Percentiles rank a stretch among this genome's conserved stretches.
Evolutionary conservation across 257 asterid genomes (phyloP).

Genomic region (Lycium ferocissimum): DNA sequence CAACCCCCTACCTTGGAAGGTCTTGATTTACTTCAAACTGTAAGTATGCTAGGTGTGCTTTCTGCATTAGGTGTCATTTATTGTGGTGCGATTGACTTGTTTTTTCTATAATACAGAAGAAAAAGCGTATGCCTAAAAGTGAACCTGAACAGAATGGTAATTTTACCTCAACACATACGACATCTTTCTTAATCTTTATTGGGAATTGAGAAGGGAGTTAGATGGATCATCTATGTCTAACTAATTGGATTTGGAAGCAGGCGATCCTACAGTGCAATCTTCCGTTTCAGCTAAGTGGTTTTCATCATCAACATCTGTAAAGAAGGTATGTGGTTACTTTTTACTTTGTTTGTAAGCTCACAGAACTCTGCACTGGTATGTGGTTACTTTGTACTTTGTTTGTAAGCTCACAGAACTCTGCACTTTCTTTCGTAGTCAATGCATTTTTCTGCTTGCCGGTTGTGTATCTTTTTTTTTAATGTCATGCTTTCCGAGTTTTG

Average conservation of each 20-base stretch:
- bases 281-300: conserved; percentile 92
- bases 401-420: conserved; percentile 23
- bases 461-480: background rate
- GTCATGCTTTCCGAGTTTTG: background rate
- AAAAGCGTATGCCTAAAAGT: conserved; percentile 52
- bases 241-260: conserved; percentile 55
- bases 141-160: conserved; percentile 75
- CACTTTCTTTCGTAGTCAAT: background rate
- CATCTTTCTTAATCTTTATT: conserved; percentile 1
- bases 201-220: conserved; percentile 14
- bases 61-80: conserved; percentile 18
- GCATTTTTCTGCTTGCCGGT: background rate
- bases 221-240: conserved; percentile 16
- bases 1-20: conserved; percentile 90
- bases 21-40: conserved; percentile 71
- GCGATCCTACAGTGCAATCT: conserved; percentile 59
- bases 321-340: conserved; percentile 60
- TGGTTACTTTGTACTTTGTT: background rate
- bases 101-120: conserved; percentile 56
- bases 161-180: background rate
- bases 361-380: conserved; percentile 47
- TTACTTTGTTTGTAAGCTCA: conserved; percentile 16
- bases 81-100: conserved; percentile 25
- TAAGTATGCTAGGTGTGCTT: conserved; percentile 47
- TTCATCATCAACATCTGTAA: conserved; percentile 83